Conservation (phyloP, 2,329 filamentous ascomycete genomes). For the Fusarium albidum region DNA sequence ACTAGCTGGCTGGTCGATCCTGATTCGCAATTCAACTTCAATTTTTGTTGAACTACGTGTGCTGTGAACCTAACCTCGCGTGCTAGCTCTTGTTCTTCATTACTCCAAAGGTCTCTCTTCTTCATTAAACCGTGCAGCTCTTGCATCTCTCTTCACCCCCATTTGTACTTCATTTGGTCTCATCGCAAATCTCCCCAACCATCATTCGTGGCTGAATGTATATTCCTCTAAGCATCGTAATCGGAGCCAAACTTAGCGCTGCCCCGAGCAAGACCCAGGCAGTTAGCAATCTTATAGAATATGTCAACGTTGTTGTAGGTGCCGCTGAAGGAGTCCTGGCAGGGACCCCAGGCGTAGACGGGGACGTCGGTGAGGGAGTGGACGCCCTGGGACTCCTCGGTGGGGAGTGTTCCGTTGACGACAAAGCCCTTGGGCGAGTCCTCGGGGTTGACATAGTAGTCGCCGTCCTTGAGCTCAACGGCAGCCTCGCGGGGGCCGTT, state of each 20-base stretch:
- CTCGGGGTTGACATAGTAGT: conserved; percentile 73
- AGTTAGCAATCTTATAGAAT: conserved; percentile 77
- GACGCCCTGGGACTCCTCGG: conserved; percentile 71
- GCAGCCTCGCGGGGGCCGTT: conserved; percentile 70
- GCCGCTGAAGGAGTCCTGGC: conserved; percentile 78
- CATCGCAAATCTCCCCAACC: conserved; percentile 26
- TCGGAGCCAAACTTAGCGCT: conserved; percentile 32
- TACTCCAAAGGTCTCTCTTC: conserved; percentile 13
- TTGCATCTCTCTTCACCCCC: conserved; percentile 22
- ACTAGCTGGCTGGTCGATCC: conserved; percentile 6
- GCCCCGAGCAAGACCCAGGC: conserved; percentile 62
- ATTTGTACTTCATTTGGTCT: conserved; percentile 31
- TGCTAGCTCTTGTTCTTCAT: conserved; percentile 5
- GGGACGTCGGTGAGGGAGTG: conserved; percentile 82
- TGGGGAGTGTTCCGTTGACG: conserved; percentile 78
- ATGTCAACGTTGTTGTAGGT: conserved; percentile 76
- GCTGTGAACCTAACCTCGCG: no score
- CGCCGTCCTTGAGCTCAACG: conserved; percentile 60
- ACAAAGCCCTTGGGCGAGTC: conserved; percentile 74
- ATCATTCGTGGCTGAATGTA: not conserved
- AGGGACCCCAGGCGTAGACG: conserved; percentile 81
- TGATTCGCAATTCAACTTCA: not conserved
- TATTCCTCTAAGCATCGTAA: conserved; percentile 26
- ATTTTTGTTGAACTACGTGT: not conserved
- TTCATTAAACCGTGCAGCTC: conserved; percentile 21